Base-by-base conservation (phyloP, 2,329 filamentous ascomycete genomes). In the Teratosphaeria viscida region DNA sequence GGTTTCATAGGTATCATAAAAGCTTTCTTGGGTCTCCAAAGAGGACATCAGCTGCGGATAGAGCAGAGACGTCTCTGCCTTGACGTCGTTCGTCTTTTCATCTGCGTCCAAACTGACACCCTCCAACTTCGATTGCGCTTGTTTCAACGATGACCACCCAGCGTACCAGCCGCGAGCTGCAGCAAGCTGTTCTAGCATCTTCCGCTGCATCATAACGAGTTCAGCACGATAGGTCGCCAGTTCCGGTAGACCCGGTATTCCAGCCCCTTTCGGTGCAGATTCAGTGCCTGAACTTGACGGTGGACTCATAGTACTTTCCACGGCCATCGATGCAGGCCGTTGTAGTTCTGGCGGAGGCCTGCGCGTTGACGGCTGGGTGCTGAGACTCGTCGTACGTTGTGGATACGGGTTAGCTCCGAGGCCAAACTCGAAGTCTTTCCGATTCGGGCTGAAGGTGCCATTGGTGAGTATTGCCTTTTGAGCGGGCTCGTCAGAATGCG, bases 221-320 rank as follows among this genome's bases (percentile, higher is more conserved):
- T 96, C 90, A 5, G 90, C 92, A 67, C 92, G 82, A 61, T 85
- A 85, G 53, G 89, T 89, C 39, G 92, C 89, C 27, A 97, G 78
- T 58, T 95, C 88, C 69, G 95, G 88, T 0, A 92, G 77, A 0
- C 92, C 70, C 34, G 73, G 70, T 14, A 70, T 61, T 19, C 65
- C 67, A 16, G 55, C 59, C 3, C 57, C 54, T 27, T 63, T 61
- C 39, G 55, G 10, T 7, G 53, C 27, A 43, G 54, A 55, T 3
- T 65, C 64, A 1, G 56, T 39, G 12, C 59, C 63, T 26, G 66
- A 59, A 32, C 61, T 64, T 26, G 61, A 60, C 3, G 63, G 63
- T 19, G 65, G 63, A 37, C 61, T 63, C 23, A 62, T 59, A 16
- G 58, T 35, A 43, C 49, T 55, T 39, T 49, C 55, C n/a, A 56